Evolutionary conservation across 306 rosid genomes (phyloP).

Genomic region (Coriaria nepalensis): DNA sequence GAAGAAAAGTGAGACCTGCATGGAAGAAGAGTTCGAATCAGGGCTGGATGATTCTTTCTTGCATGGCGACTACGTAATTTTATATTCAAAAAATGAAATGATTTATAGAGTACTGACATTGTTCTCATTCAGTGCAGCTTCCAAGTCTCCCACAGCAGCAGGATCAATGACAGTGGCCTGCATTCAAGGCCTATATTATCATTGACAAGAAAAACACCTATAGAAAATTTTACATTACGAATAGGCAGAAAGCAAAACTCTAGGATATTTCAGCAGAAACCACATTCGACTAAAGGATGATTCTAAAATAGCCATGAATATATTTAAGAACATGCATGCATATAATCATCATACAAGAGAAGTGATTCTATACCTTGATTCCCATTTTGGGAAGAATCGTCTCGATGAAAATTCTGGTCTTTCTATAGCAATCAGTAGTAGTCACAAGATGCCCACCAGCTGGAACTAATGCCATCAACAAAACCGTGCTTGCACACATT

Average conservation of each 20-base stretch:
- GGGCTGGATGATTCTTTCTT: not conserved
- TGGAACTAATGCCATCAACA: conserved; percentile 83
- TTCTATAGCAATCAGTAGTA: conserved; percentile 95
- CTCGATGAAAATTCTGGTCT: conserved; percentile 85
- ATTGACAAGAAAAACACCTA: conserved; percentile 2
- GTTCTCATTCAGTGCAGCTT: conserved; percentile 58
- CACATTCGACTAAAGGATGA: too few relatives aligned
- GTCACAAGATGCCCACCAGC: conserved; percentile 97
- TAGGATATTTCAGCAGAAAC: too few relatives aligned
- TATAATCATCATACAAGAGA: too few relatives aligned
- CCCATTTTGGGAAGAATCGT: conserved; percentile 88
- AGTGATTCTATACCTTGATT: conserved; percentile 39
- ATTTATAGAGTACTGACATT: conserved; percentile 38
- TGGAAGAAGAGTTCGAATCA: conserved; percentile 1
- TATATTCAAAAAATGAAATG: not conserved
- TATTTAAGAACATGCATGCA: too few relatives aligned
- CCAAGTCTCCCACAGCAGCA: conserved; percentile 60
- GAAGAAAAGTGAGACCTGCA: conserved; percentile 83
- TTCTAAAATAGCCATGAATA: too few relatives aligned
- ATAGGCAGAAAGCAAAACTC: too few relatives aligned
- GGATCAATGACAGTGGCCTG: conserved; percentile 85
- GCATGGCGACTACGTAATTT: too few relatives aligned
- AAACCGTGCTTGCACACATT: conserved; percentile 74
- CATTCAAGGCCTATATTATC: conserved; percentile 13
- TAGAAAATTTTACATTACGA: too few relatives aligned